Percentiles rank a stretch among this genome's conserved stretches.
These are phyloP conservation scores for Nakaseomyces bracarensis DNA, from an alignment of 1,139 yeast species.

Conservation along the genomic window DNA sequence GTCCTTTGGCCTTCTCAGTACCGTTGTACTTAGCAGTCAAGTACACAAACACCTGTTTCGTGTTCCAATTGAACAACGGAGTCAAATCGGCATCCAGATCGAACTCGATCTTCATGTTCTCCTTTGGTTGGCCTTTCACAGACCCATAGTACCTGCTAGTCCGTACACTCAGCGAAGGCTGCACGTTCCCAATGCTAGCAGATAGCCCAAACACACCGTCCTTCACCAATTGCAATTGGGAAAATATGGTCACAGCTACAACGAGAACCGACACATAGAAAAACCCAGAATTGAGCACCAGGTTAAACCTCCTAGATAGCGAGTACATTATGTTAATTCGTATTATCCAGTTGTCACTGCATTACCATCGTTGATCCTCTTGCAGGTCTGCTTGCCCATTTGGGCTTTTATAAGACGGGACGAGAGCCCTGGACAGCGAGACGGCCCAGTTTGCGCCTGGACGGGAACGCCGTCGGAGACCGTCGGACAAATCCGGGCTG, in stretches of 20 bases:
- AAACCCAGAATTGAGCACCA: slow-evolving; percentile 47
- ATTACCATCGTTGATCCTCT: not conserved
- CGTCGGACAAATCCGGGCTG: no score
- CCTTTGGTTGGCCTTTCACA: slow-evolving; percentile 60
- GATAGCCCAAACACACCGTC: slow-evolving; percentile 40
- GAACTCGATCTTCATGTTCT: slow-evolving; percentile 63
- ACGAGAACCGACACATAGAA: slow-evolving; percentile 44
- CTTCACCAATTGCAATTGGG: slow-evolving; percentile 42
- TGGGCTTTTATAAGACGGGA: no score
- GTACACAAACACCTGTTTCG: slow-evolving; percentile 87
- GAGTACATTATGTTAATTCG: slow-evolving; percentile 35
- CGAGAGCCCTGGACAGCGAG: no score
- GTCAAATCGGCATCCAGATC: slow-evolving; percentile 64
- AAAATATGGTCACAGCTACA: slow-evolving; percentile 40
- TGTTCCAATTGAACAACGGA: slow-evolving; percentile 89
- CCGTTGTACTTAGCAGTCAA: slow-evolving; percentile 71
- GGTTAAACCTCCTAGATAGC: slow-evolving; percentile 42
- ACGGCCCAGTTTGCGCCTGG: no score
- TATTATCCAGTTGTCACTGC: not conserved
- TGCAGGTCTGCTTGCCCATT: not conserved
- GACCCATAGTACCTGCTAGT: slow-evolving; percentile 72
- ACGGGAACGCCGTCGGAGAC: no score
- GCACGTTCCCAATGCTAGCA: slow-evolving; percentile 38
- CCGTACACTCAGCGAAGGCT: slow-evolving; percentile 40
- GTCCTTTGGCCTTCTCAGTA: slow-evolving; percentile 28